Base-by-base conservation (phyloP, 768 basidiomycete genomes). In the Dentipellis sp. region DNA sequence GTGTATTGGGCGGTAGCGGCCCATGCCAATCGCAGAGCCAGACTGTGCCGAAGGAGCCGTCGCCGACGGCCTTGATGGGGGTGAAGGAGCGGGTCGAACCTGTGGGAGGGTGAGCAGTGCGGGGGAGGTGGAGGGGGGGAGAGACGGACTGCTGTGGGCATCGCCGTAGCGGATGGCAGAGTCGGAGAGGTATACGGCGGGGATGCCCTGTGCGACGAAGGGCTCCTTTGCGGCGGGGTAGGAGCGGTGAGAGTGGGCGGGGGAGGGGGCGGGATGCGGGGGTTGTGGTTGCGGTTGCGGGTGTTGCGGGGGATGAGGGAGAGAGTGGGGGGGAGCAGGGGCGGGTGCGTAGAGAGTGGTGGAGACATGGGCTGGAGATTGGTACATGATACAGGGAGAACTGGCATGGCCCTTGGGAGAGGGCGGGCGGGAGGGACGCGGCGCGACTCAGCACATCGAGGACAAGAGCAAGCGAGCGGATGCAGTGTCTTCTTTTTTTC, bases 21-120 rank as follows among this genome's bases (percentile, higher is more conserved):
- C 91, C 91, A 78, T 97, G 93, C 95, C 95, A 99, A 78, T 99
- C 97, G 72, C 94, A 97, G 64, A 99, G 80, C 85, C 91, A 93
- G 62, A 99, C 97, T 3, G 94, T 98, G 52, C 97, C 97, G 67
- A 99, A 98, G 6, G 95, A 97, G 55, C 97, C 97, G 69, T 97
- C 95, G 42, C 97, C 97, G 69, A 99, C 82, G 59, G 90, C 87
- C 75, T 98, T 98, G 77, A 98, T 81, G 50, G 91, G 88, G 29
- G 94, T 94, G 70, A 94, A 99, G 17, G 87, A 86, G 64, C 94
- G 86, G 56, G 82, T 83, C 16, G 90, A 93, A 64, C 77, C 93
- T 95, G 65, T 29, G 52, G 45, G 21, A 40, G 45, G 10, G 38
- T 4, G 45, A 36, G 39, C 47, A 17, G 14, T 49, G 53, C n/a